Evolutionary conservation across 2,329 filamentous ascomycete species (phyloP).

Genomic region (Tolypocladium album): DNA sequence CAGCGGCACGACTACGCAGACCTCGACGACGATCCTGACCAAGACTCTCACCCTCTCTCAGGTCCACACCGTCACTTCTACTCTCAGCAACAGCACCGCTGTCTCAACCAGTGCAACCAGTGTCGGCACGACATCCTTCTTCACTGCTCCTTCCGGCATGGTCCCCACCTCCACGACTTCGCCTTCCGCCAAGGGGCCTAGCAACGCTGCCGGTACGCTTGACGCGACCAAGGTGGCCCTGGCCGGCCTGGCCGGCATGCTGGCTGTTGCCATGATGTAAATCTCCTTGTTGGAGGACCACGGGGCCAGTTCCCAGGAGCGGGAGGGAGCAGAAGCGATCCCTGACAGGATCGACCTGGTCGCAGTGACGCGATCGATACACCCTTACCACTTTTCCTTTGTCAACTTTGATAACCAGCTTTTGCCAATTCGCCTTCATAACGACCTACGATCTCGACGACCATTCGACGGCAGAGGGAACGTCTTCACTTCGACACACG

Average conservation of each 20-base stretch:
- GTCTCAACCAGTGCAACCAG: conserved; percentile 11
- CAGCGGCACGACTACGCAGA: conserved; percentile 30
- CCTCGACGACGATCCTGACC: conserved; percentile 39
- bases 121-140: conserved; percentile 10
- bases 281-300: background rate
- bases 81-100: conserved; percentile 22
- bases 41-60: conserved; percentile 40
- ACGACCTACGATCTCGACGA: conserved; percentile 3
- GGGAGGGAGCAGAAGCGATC: background rate
- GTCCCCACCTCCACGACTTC: conserved; percentile 14
- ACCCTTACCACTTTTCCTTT: conserved; percentile 1
- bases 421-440: background rate
- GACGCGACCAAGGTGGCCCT: conserved; percentile 33
- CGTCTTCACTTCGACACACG: background rate
- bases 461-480: background rate
- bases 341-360: background rate
- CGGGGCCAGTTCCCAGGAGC: background rate
- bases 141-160: conserved; percentile 10
- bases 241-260: conserved; percentile 38
- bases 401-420: background rate
- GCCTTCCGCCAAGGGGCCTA: conserved; percentile 22
- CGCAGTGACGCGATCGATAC: background rate
- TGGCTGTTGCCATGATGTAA: conserved; percentile 43
- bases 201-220: conserved; percentile 31
- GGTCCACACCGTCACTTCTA: conserved; percentile 28